Conservation (phyloP, 371 early-diverging fungal species). For the Apophysomyces variabilis region DNA sequence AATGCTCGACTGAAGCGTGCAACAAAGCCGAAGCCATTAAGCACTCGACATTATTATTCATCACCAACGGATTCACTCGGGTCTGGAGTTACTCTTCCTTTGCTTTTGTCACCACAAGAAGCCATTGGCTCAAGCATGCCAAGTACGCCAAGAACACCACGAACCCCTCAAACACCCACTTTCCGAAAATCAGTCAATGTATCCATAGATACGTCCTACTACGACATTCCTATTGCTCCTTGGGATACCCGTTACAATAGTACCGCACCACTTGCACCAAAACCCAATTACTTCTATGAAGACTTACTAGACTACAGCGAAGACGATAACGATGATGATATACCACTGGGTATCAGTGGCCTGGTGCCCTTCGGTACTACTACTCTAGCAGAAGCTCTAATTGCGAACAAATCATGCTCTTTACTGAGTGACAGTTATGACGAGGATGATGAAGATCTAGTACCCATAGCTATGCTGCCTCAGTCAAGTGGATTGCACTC, state of each 20-base stretch:
- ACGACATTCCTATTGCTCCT: not conserved
- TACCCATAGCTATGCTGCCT: conserved; percentile 33
- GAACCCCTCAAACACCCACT: not conserved
- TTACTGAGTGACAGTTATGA: conserved; percentile 30
- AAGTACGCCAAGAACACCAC: conserved; percentile 11
- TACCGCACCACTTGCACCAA: not conserved
- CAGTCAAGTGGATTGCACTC: conserved; percentile 20
- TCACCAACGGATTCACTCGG: not conserved
- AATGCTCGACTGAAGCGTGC: conserved; percentile 2
- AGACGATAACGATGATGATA: conserved; percentile 29
- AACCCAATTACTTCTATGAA: not conserved
- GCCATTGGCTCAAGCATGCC: not conserved
- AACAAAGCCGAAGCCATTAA: not conserved
- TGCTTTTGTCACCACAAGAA: conserved; percentile 6
- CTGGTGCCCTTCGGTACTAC: conserved; percentile 11
- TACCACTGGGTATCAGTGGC: conserved; percentile 21
- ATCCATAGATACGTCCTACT: conserved; percentile 4
- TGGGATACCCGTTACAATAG: not conserved
- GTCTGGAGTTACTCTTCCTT: not conserved
- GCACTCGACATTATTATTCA: not conserved
- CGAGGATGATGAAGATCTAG: conserved; percentile 40
- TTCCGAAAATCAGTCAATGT: not conserved
- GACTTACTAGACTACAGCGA: conserved; percentile 1
- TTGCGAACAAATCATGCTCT: not conserved
- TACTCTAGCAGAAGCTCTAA: conserved; percentile 6